Base-by-base conservation (phyloP, 768 basidiomycete genomes). In the Termitomyces sp. region DNA sequence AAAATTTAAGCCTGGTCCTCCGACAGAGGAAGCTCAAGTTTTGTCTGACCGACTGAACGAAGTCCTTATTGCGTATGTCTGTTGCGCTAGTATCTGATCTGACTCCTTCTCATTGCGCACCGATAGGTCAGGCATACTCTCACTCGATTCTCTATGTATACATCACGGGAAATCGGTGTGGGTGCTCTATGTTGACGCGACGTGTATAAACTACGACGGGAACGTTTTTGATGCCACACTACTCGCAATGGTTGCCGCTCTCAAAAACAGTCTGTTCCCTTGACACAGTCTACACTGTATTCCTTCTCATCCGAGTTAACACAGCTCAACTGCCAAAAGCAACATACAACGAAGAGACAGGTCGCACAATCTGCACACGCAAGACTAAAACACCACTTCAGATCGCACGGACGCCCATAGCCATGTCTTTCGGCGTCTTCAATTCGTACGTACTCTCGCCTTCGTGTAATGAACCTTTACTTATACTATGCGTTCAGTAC, bases 161-260 rank as follows among this genome's bases (percentile, higher is more conserved):
- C 80, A 89, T 16, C 81, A 83, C 0, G 86, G 85, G 3, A 91
- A 89, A 67, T 81, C 92, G 0, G 94, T 78, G 0, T 99, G 95
- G 94, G 89, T 89, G 29, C 79, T 98, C n/a, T 98, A 98, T 66
- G 80, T 98, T 63, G 97, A 99, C 62, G 85, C 91, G 29, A 91
- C 89, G 0, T 98, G 96, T 68, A 92, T 99, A 62, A 98, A 97
- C 73, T 97, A 96, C 67, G 95, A 98, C 68, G 97, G 97, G 5
- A 98, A 98, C 66, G 89, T 81, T 1, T 93, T 95, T 58, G 97
- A 99, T 62, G 93, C 97, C 0, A 81, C 92, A 0, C 77, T 98
- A 10, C 68, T 98, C 21, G 92, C 93, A 0, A 90, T 95, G 78
- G 83, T 94, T 48, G 85, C 89, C 9, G 95, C 96, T 5, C 74